Evolutionary conservation across 768 basidiomycete species (phyloP).

Genomic region (Myochromella boudieri): DNA sequence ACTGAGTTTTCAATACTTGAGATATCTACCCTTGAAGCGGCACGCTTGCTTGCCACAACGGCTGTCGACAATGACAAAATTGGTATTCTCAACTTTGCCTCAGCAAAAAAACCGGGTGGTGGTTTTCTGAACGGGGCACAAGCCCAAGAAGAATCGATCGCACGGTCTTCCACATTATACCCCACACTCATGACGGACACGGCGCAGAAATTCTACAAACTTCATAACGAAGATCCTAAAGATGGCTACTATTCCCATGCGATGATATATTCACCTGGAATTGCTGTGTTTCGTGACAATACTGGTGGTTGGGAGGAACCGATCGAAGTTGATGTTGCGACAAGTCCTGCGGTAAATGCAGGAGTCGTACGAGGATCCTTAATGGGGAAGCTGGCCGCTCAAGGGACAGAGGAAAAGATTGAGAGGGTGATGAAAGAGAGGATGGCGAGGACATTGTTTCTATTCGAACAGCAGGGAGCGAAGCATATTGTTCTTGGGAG

Average conservation of each 20-base stretch:
- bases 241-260: slow-evolving; percentile 74
- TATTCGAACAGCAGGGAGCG: slow-evolving; percentile 63
- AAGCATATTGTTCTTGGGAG: slow-evolving; percentile 66
- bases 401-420: slow-evolving; percentile 38
- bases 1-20: slow-evolving; percentile 52
- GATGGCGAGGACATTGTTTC: slow-evolving; percentile 64
- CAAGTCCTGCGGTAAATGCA: slow-evolving; percentile 77
- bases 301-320: slow-evolving; percentile 56
- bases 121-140: slow-evolving; percentile 73
- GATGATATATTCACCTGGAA: slow-evolving; percentile 71
- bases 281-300: slow-evolving; percentile 66
- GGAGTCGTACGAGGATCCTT: slow-evolving; percentile 36
- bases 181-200: slow-evolving; percentile 54
- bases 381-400: slow-evolving; percentile 12
- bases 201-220: slow-evolving; percentile 59
- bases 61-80: slow-evolving; percentile 31
- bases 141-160: slow-evolving; percentile 82
- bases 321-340: slow-evolving; percentile 62
- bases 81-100: slow-evolving; percentile 76
- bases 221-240: slow-evolving; percentile 49
- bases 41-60: slow-evolving; percentile 36
- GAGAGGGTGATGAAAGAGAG: slow-evolving; percentile 62
- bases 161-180: slow-evolving; percentile 73
- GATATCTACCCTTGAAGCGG: slow-evolving; percentile 64
- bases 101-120: slow-evolving; percentile 73